Evolutionary conservation across 2,329 filamentous ascomycete genomes (phyloP), one percentile per base, ranked within the genome.

Genomic region (Magnaporthales sp.): DNA sequence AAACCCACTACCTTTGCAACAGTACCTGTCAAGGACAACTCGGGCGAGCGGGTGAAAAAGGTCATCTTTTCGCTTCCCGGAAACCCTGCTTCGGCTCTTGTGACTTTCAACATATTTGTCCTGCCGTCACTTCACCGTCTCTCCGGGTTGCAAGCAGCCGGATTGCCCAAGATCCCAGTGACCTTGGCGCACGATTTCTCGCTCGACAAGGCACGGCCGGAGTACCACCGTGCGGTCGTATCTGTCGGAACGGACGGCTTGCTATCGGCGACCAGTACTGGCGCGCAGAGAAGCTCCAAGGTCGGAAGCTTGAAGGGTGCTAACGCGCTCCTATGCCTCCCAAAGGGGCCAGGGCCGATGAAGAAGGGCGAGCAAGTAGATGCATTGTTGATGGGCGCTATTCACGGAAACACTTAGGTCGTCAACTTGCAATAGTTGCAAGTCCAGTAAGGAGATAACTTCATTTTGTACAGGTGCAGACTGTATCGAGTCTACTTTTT

Each of bases 1-100:
- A 99, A 98, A 78, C 95, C 95, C 2, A 97, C 93, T 0, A 99
- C 95, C 0, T 99, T 99, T 76, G 95, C 95, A 2, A 97, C 92
- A 0, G 85, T 98, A 0, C 89, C 91, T 1, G 81, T 85, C 54
- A 89, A 88, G 76, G 81, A 86, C 68, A 84, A 85, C 68, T 60
- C 30, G n/a, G 86, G 88, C 24, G 80, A 85, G 56, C 83, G 88
- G 62, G 77, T 86, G 27, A 80, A 79, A 1, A 93, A 91, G 74
- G 83, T 89, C 67, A 86, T 99, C 70, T 99, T 99, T 78, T 91
- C 92, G 0, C 83, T 99, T 0, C 95, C 95, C 0, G 95, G 95
- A 0, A 99, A 99, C 75, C 95, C 95, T 0, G 95, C 94, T 1
- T 95, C 91, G 2, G 94, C 95, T 0, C 83, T 97, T 2, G 95